Percentiles rank a stretch among this genome's conserved stretches.
Evolutionary conservation across 2,329 filamentous ascomycete species (phyloP).

Genomic region (Colletotrichum camelliae): DNA sequence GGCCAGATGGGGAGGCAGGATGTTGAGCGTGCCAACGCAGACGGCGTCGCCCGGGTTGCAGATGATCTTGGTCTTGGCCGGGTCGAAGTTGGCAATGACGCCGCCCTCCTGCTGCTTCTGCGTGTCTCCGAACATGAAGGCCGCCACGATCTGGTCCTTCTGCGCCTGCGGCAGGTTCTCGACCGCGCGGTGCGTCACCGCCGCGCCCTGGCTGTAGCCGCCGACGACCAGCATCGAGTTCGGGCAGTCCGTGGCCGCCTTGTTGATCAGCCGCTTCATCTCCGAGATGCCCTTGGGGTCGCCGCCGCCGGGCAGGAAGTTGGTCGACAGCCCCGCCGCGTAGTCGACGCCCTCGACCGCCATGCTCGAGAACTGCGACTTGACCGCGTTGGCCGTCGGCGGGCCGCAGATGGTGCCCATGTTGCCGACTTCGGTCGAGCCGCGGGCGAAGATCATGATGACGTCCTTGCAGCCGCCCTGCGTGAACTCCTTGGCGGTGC

Average conservation of each 20-base stretch:
- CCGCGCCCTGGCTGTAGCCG: slow-evolving; percentile 43
- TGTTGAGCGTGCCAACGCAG: slow-evolving; percentile 38
- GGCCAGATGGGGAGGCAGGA: slow-evolving; percentile 40
- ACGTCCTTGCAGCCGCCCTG: slow-evolving; percentile 27
- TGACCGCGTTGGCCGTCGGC: slow-evolving; percentile 24
- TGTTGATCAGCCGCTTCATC: slow-evolving; percentile 37
- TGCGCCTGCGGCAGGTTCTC: slow-evolving; percentile 27
- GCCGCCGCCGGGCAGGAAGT: slow-evolving; percentile 35
- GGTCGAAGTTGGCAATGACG: slow-evolving; percentile 38
- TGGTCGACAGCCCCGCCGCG: slow-evolving; percentile 34
- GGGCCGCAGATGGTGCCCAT: slow-evolving; percentile 26
- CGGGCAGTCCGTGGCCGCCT: slow-evolving; percentile 41
- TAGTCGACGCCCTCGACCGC: slow-evolving; percentile 37
- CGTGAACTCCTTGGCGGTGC: slow-evolving; percentile 28
- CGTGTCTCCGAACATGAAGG: slow-evolving; percentile 32
- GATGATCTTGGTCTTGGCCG: slow-evolving; percentile 42
- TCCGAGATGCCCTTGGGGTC: slow-evolving; percentile 34
- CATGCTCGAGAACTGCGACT: slow-evolving; percentile 25
- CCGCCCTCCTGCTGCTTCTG: slow-evolving; percentile 36
- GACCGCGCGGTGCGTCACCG: slow-evolving; percentile 31
- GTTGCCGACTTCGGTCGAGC: slow-evolving; percentile 25
- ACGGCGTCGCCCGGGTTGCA: slow-evolving; percentile 44
- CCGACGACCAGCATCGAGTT: slow-evolving; percentile 39
- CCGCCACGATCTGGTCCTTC: slow-evolving; percentile 28
- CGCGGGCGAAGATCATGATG: slow-evolving; percentile 30